Base-by-base conservation (phyloP, 768 basidiomycete species). In the Rhizopogon rudus region DNA sequence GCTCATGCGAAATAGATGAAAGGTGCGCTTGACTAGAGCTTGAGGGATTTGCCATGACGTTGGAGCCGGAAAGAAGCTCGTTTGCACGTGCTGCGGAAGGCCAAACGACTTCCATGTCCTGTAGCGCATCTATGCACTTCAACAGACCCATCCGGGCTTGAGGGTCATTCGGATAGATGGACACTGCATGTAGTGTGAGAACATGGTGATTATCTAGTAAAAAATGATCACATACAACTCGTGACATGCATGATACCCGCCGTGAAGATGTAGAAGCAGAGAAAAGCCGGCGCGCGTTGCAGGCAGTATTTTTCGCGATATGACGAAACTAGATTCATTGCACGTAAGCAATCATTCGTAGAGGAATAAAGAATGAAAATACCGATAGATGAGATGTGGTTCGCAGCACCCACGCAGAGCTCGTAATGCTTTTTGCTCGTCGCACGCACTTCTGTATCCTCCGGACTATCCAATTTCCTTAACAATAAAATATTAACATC, bases 241-340 rank as follows among this genome's bases (percentile, higher is more conserved):
- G 83, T 83, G 44, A 88, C 81, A 61, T 91, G 90, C 86, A 88
- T 89, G 51, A 91, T 82, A 54, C 82, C 81, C 14, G 88, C 88
- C 3, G 86, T 86, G 72, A 92, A 92, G 14, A 89, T 75, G 62
- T 90, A 91, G 64, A 90, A 92, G 62, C 81, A 85, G 29, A 89
- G 70, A 65, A 89, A 91, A 4, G 84, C 86, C 1, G 89, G 73
- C 16, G 81, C 81, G 13, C 79, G 79, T 46, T 77, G 77, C 55
- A 89, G 73, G 42, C 79, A 74, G 68, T 86, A 86, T 35, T 75
- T 78, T 60, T 87, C 83, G 29, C 77, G 75, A 68, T 87, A 92
- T 4, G 81, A 69, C 5, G 76, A 69, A 14, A 82, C 83, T 87
- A 50, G 3, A 61, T 37, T 37, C 35, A 53, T 53, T 25, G 3